Evolutionary conservation across 306 rosid genomes (phyloP).

Genomic region (Vigna trinervia): DNA sequence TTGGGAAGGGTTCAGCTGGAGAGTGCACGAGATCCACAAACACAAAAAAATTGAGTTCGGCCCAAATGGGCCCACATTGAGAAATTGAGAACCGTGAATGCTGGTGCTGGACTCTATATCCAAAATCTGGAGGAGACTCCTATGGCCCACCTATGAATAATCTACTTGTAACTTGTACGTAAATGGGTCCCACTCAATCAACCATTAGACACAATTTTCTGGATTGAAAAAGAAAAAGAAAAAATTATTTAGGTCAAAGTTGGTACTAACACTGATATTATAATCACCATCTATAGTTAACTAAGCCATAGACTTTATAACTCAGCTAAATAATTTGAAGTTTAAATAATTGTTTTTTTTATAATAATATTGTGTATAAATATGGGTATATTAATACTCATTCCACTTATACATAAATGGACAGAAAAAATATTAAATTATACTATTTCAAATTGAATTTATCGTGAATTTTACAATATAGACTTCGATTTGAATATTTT

Average conservation of each 20-base stretch:
- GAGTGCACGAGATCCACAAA: background rate
- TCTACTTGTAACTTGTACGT: slow-evolving; percentile 1
- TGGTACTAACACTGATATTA: no score
- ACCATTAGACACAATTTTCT: background rate
- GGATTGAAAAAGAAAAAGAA: background rate
- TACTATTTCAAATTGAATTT: no score
- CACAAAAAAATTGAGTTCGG: slow-evolving; percentile 9
- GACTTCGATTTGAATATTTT: no score
- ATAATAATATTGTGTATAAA: no score
- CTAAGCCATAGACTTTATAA: no score
- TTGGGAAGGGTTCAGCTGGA: background rate
- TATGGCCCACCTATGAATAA: background rate
- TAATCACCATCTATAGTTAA: no score
- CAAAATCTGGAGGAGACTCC: background rate
- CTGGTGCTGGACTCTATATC: slow-evolving; percentile 1
- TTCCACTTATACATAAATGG: no score
- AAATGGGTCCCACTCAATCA: background rate
- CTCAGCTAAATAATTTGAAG: no score
- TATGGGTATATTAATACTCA: no score
- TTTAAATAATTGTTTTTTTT: no score
- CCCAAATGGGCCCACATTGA: slow-evolving; percentile 24
- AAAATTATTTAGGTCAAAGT: background rate
- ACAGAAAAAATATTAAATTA: no score
- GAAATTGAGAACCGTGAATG: slow-evolving; percentile 43
- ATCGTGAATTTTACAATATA: no score